Base-by-base conservation (phyloP, 1,284 basidiomycete genomes). In the Schizopora paradoxa region DNA sequence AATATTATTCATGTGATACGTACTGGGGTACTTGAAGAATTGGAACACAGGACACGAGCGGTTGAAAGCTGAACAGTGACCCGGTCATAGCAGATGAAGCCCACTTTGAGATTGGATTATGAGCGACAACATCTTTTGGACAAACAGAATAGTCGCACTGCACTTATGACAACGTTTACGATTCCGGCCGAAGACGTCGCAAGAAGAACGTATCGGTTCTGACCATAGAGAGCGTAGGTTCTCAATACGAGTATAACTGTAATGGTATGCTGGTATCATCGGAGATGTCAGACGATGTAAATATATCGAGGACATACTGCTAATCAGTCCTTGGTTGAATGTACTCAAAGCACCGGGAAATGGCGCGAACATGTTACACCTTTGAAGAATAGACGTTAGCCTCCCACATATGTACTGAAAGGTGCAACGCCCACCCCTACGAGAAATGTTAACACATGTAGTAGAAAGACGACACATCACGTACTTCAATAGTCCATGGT, bases 171-270 rank as follows among this genome's bases (percentile, higher is more conserved):
- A 11, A 50, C 19, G 14, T 43, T 46, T 11, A 40, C 44, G 4
- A 33, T 23, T n/a, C 44, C 48, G 7, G 47, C 23, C 21, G 19
- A 13, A 19, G 26, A 29, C 23, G 48, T 50, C n/a, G 43, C 19
- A 16, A 50, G 6, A 13, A 50, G 31, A 16, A 50, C 43, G 44
- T 44, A 43, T 19, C 31, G 18, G 6, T 41, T 32, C 14, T 44
- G 26, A n/a, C 29, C 23, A 34, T 50, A 50, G 1, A 50, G 29
- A 14, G 48, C 48, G 43, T 50, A 50, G 8, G 48, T 50, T 5
- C 48, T 43, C 27, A 50, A 23, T 5, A 50, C 39, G 25, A 50
- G 34, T 19, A 50, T 46, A 27, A 50, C 48, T 50, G 16, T 38
- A 14, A 16, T 10, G 19, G 28, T 2, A 10, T n/a, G n/a, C n/a